These are phyloP conservation scores for Cladobotryum mycophilum DNA, from an alignment of 2,329 filamentous ascomycete genomes.

Conservation along the genomic window DNA sequence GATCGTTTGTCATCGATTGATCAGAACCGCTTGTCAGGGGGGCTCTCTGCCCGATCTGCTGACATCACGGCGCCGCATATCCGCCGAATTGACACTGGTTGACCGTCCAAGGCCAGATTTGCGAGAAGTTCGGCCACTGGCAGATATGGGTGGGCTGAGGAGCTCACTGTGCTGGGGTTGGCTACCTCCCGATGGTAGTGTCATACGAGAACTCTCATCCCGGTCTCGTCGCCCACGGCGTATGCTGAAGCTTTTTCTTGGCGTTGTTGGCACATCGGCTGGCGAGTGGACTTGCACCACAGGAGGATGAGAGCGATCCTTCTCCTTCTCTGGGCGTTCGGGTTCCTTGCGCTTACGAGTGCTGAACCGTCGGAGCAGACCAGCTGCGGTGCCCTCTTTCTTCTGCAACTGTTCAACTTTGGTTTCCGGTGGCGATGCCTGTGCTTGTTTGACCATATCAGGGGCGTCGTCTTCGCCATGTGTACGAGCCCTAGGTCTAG, in stretches of 20 bases:
- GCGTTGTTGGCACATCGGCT: conserved; percentile 52
- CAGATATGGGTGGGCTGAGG: conserved; percentile 64
- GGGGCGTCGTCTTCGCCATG: conserved; percentile 89
- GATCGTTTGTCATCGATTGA: conserved; percentile 56
- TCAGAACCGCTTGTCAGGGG: conserved; percentile 73
- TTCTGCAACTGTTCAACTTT: conserved; percentile 57
- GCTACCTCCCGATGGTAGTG: conserved; percentile 49
- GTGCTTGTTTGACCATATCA: conserved; percentile 41
- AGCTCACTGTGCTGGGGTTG: conserved; percentile 73
- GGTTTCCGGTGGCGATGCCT: conserved; percentile 41
- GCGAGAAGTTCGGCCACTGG: conserved; percentile 51
- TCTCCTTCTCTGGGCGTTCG: conserved; percentile 55
- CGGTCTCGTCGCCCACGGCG: conserved; percentile 50
- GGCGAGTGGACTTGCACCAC: conserved; percentile 74
- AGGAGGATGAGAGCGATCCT: conserved; percentile 63
- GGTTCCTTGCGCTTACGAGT: conserved; percentile 71
- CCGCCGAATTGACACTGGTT: conserved; percentile 85
- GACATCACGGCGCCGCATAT: conserved; percentile 61
- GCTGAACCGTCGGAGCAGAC: conserved; percentile 82
- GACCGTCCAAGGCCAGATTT: conserved; percentile 72
- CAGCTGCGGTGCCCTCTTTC: conserved; percentile 82
- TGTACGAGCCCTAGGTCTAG: conserved; percentile 79
- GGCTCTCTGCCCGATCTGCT: conserved; percentile 53
- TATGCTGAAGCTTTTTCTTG: conserved; percentile 86
- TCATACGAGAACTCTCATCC: conserved; percentile 43